These are phyloP conservation scores for Talaromyces adpressus DNA, from an alignment of 495 filamentous ascomycete species.

Conservation along the genomic window DNA sequence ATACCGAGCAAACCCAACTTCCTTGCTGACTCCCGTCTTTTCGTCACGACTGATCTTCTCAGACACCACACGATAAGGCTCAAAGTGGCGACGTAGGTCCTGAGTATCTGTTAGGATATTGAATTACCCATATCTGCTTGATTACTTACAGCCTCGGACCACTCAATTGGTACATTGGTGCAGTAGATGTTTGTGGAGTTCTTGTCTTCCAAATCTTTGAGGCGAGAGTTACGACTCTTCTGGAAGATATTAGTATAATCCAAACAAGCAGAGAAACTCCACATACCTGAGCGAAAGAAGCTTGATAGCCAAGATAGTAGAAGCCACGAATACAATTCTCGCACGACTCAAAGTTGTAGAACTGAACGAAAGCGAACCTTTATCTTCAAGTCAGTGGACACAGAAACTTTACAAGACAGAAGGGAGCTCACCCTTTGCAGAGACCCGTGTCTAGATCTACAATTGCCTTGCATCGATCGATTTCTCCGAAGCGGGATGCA, in stretches of 20 bases:
- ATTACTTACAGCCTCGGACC: constrained; percentile 73
- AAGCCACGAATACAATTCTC: constrained; percentile 97
- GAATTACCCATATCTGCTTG: background rate
- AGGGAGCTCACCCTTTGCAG: constrained; percentile 77
- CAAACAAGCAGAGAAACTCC: constrained; percentile 2
- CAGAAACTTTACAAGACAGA: background rate
- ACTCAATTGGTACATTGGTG: constrained; percentile 84
- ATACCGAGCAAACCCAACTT: constrained; percentile 94
- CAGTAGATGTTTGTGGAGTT: constrained; percentile 92
- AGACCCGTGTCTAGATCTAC: constrained; percentile 84
- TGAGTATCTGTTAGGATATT: constrained; percentile 1
- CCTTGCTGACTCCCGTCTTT: constrained; percentile 78
- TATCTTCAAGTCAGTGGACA: background rate
- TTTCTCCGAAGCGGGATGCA: constrained; percentile 78
- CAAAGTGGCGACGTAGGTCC: constrained; percentile 49
- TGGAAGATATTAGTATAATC: constrained; percentile 28
- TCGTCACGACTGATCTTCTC: constrained; percentile 88
- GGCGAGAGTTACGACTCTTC: constrained; percentile 93
- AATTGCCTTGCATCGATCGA: constrained; percentile 93
- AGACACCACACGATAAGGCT: constrained; percentile 76
- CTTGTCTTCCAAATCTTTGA: constrained; percentile 84
- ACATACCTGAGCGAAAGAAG: constrained; percentile 81
- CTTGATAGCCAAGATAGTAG: constrained; percentile 88
- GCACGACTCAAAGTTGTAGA: constrained; percentile 76
- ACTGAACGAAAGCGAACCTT: constrained; percentile 96